Percentiles rank a stretch among this genome's conserved stretches.
These are phyloP conservation scores for Schizochytrium sp. DNA, from an alignment of 108 stramenopile genomes.

Conservation along the genomic window DNA sequence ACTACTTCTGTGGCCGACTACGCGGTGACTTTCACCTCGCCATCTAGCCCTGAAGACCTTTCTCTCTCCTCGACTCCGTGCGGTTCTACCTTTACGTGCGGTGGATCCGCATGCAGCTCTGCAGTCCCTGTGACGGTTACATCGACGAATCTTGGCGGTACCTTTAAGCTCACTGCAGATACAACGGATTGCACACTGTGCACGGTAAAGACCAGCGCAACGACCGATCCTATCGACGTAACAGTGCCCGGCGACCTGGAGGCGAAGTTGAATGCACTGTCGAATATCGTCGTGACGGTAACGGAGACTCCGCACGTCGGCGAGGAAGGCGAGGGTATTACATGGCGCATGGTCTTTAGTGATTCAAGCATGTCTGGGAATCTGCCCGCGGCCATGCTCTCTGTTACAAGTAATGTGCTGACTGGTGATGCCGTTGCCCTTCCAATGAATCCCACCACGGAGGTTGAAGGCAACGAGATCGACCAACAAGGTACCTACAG, in stretches of 20 bases:
- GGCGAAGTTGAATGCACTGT: background rate
- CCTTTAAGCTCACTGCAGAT: background rate
- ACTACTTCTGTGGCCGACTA: background rate
- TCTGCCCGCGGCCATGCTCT: background rate
- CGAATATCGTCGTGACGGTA: background rate
- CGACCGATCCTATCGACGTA: background rate
- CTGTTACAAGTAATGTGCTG: background rate
- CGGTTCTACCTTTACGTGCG: background rate
- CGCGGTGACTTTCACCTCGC: background rate
- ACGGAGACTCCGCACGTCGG: background rate
- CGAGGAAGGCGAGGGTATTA: background rate
- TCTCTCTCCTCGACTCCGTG: background rate
- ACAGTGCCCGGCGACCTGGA: background rate
- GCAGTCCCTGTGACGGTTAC: background rate
- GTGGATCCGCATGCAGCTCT: background rate
- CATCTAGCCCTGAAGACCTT: background rate
- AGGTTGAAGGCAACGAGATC: slow-evolving; percentile 12
- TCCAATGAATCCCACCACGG: background rate
- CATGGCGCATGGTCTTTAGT: background rate
- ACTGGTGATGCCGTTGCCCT: background rate
- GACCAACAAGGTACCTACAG: background rate
- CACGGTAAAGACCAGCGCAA: background rate
- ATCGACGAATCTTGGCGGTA: background rate
- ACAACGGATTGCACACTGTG: background rate
- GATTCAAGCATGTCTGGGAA: background rate